Base-by-base conservation (phyloP, 768 basidiomycete genomes). In the Brasilioporus rufonigricans region DNA sequence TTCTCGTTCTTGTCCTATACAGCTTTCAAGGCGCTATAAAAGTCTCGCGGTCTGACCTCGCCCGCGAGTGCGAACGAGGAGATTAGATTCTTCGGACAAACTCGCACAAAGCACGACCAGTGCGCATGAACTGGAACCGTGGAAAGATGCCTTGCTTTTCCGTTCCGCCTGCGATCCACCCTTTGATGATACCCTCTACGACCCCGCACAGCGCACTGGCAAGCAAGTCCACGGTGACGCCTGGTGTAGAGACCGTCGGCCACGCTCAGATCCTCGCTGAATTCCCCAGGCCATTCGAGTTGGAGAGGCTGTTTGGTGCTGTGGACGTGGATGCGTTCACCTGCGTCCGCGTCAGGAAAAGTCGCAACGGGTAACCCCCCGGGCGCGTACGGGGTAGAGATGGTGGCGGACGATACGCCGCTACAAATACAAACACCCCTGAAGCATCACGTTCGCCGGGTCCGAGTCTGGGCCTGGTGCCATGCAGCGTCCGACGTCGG, bases 301-400 rank as follows among this genome's bases (percentile, higher is more conserved):
- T 89, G 3, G 91, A 83, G 12, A 94, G 87, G 0, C 71, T 98
- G 5, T 94, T 96, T 59, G 85, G 86, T 6, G 81, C 79, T 38
- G 86, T 89, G 0, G 93, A 93, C 65, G 84, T 83, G 12, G 88
- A 86, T n/a, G 91, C 90, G 10, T 91, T 91, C 55, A n/a, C n/a
- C n/a, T n/a, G n/a, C n/a, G n/a, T n/a, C n/a, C n/a, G n/a, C n/a
- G n/a, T n/a, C n/a, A n/a, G n/a, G n/a, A n/a, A 52, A 80, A 26
- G 70, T 74, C 0, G 75, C 79, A 71, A 67, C 79, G 58, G 74
- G 69, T 6, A 75, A 80, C 54, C 79, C 78, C 40, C 74, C 73
- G 19, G 65, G 67, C 14, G 63, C 64, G 6, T 65, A 67, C 31
- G 73, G 66, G 33, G 63, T 58, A 18, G 72, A 71, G 24, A 71